A percentile compares a stretch with the other conserved stretches of the same genome.
These are phyloP conservation scores for Exophiala calicioides DNA, from an alignment of 2,329 filamentous ascomycete species.

Conservation along the genomic window DNA sequence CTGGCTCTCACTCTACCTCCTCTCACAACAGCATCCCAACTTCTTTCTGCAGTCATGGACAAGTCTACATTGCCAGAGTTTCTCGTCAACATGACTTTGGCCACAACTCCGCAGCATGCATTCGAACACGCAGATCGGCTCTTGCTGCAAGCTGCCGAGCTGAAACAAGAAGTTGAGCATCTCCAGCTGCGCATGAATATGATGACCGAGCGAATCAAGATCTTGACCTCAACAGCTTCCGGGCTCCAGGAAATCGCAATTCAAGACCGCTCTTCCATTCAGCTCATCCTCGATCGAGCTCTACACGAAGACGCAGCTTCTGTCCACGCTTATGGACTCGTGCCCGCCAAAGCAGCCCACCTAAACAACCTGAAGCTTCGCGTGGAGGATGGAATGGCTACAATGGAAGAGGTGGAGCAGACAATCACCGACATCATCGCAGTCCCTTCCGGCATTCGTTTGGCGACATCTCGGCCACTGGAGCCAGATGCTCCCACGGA, in stretches of 20 bases:
- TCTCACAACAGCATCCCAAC: too few species aligned
- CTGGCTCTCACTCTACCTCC: too few species aligned
- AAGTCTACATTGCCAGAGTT: constrained; percentile 11
- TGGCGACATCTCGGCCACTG: too few species aligned
- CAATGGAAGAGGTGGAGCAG: constrained; percentile 14
- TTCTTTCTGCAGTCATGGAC: constrained; percentile 11
- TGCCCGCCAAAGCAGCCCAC: constrained; percentile 1
- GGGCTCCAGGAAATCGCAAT: constrained; percentile 15
- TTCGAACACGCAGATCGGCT: constrained; percentile 16
- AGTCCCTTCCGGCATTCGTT: too few species aligned
- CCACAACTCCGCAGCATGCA: constrained; percentile 14
- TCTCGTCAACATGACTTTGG: constrained; percentile 6
- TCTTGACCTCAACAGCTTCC: constrained; percentile 11
- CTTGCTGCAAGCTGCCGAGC: constrained; percentile 10
- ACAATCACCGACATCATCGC: too few species aligned
- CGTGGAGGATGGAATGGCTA: constrained; percentile 18
- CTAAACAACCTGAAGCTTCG: constrained; percentile 11
- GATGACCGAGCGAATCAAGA: constrained; percentile 12
- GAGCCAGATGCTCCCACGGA: too few species aligned
- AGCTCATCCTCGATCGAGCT: constrained; percentile 8
- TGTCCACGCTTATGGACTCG: constrained; percentile 3
- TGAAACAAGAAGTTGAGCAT: constrained; percentile 6
- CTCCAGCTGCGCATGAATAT: constrained; percentile 10
- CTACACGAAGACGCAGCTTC: constrained; percentile 3
- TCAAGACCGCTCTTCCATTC: constrained; percentile 15